Evolutionary conservation across 371 early-diverging fungal species (phyloP).

Genomic region (Actinomucor elegans): DNA sequence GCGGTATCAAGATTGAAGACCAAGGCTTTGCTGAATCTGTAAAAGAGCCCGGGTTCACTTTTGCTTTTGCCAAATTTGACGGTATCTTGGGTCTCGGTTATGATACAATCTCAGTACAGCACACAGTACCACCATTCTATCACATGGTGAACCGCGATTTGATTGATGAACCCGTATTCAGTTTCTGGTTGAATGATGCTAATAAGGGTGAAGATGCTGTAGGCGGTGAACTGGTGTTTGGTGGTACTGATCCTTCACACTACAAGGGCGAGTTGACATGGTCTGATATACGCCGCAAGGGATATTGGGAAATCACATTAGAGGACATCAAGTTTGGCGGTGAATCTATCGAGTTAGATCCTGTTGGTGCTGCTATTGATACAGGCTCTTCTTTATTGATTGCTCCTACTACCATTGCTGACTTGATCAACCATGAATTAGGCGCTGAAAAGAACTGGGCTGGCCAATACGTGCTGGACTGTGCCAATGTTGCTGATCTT

Average conservation of each 20-base stretch:
- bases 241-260: constrained; percentile 71
- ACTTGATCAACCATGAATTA: constrained; percentile 79
- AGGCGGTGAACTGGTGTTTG: constrained; percentile 87
- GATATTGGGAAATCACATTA: constrained; percentile 93
- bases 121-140: constrained; percentile 91
- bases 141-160: constrained; percentile 77
- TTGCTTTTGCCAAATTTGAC: constrained; percentile 89
- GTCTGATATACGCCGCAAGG: constrained; percentile 84
- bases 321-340: constrained; percentile 72
- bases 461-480: constrained; percentile 88
- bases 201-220: constrained; percentile 47
- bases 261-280: constrained; percentile 76
- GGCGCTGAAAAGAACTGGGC: constrained; percentile 89
- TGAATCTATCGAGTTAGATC: constrained; percentile 54
- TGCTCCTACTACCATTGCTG: constrained; percentile 72
- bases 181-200: constrained; percentile 73
- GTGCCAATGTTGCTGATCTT: constrained; percentile 59
- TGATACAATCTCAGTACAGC: constrained; percentile 85
- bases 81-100: constrained; percentile 93
- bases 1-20: constrained; percentile 59
- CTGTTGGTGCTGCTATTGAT: constrained; percentile 79
- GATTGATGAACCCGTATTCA: constrained; percentile 80
- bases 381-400: constrained; percentile 84
- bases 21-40: constrained; percentile 91
- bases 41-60: constrained; percentile 89